Evolutionary conservation across 805 yeast species (phyloP), one percentile per base, ranked within the genome.

Genomic region (Candida odintsovae): DNA sequence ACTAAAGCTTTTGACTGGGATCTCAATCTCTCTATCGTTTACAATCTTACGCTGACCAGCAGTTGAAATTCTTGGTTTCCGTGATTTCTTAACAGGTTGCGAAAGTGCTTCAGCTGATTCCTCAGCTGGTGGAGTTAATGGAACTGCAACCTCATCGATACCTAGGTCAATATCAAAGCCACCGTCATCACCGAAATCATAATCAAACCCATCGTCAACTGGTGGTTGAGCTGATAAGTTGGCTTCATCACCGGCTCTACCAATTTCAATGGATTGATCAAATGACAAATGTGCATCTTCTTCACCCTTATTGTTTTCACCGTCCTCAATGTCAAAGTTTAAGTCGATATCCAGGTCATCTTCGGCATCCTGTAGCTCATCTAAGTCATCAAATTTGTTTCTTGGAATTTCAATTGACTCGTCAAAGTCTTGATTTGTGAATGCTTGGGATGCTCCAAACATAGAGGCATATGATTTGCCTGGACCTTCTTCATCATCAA

Each of bases 371-470:
- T 62, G 60, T 18, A 60, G 56, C n/a, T 55, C 58, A 39, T 57
- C 65, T 31, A 59, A 38, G 7, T 59, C 63, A 42, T 63, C 62
- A 29, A 58, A 52, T 39, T 55, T 64, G 43, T 75, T 73, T 63
- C 94, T 76, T 10, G 84, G 87, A 39, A 80, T 55, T 61, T 87
- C 95, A 38, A 87, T 72, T 0, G 90, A 83, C 28, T 69, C 72
- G 55, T 83, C 84, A 39, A 71, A 67, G 2, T 63, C 65, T 20
- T 51, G 50, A 23, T 51, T 56, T 35, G 50, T 37, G n/a, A 41
- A 21, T 11, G 49, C 47, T n/a, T 51, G 54, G 4, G 54, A 50
- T 0, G 47, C 38, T 23, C 51, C 51, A 35, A 43, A 53, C 41
- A 49, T 52, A 43, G 50, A 50, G 43, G 42, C 51, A 45, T 25